These are phyloP conservation scores for Boletus tylopilopsis DNA, from an alignment of 768 basidiomycete species.

Conservation along the genomic window DNA sequence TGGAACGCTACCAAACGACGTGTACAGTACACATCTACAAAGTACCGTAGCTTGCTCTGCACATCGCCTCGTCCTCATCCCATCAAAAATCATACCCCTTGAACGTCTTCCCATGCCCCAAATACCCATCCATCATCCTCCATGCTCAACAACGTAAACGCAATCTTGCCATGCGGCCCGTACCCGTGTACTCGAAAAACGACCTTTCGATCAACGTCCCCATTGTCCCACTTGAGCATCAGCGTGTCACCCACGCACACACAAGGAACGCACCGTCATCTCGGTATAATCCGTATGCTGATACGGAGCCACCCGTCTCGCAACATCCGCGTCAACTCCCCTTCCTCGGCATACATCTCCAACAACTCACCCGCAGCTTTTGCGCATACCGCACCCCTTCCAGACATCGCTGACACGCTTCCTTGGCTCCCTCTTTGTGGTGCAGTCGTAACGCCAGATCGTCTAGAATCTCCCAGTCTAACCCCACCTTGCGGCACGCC, in stretches of 20 bases:
- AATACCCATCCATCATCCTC: slow-evolving; percentile 93
- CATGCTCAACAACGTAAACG: slow-evolving; percentile 91
- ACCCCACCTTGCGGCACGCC: slow-evolving; percentile 92
- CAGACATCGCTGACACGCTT: slow-evolving; percentile 93
- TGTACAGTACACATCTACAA: too few species aligned
- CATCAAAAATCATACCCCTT: slow-evolving; percentile 74
- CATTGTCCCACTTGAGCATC: background rate
- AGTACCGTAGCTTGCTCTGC: too few species aligned
- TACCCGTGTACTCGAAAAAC: slow-evolving; percentile 89
- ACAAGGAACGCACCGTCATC: slow-evolving; percentile 61
- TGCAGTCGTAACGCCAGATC: slow-evolving; percentile 91
- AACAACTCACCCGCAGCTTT: slow-evolving; percentile 90
- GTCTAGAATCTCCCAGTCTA: slow-evolving; percentile 98
- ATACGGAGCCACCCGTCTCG: slow-evolving; percentile 90
- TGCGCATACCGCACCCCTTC: slow-evolving; percentile 82
- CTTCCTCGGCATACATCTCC: slow-evolving; percentile 96
- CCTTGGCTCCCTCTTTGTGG: slow-evolving; percentile 98
- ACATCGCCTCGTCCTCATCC: too few species aligned
- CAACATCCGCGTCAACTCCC: slow-evolving; percentile 85
- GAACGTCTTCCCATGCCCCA: slow-evolving; percentile 85
- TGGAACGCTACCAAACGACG: too few species aligned
- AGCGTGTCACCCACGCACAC: too few species aligned
- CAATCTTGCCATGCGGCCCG: slow-evolving; percentile 91
- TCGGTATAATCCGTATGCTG: slow-evolving; percentile 88
- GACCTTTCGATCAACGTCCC: slow-evolving; percentile 86